Conservation (phyloP, 257 asterid genomes). For the Gentiana straminea region DNA sequence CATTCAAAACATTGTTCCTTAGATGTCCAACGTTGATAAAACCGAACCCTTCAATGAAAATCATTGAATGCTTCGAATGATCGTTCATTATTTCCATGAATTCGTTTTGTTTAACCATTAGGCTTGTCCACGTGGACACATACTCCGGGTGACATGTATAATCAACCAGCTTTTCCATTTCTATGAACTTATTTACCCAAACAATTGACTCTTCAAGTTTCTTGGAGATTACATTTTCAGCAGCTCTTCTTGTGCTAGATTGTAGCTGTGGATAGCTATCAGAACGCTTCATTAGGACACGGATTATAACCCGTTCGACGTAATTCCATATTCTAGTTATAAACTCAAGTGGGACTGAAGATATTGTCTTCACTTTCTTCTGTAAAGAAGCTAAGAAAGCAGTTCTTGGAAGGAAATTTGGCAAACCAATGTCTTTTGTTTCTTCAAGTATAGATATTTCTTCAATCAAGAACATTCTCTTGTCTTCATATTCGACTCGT, state of each 20-base stretch:
- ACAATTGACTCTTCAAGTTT: slow-evolving; percentile 14
- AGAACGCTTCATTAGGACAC: neutral
- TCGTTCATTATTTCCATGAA: slow-evolving; percentile 1
- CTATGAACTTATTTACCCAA: slow-evolving; percentile 15
- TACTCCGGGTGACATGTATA: no score
- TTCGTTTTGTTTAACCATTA: slow-evolving; percentile 2
- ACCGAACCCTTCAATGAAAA: slow-evolving; percentile 13
- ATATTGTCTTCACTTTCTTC: neutral
- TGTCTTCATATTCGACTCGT: neutral
- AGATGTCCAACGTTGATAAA: slow-evolving; percentile 10
- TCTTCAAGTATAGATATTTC: slow-evolving; percentile 11
- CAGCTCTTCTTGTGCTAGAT: neutral
- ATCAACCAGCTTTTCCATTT: slow-evolving; percentile 14
- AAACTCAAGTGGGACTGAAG: neutral
- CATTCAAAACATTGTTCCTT: neutral
- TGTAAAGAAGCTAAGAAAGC: neutral
- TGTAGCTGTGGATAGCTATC: slow-evolving; percentile 9
- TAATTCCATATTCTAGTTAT: neutral
- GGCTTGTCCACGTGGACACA: neutral
- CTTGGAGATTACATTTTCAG: slow-evolving; percentile 4
- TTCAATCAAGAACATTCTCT: neutral
- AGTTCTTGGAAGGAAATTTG: slow-evolving; percentile 6
- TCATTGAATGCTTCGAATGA: neutral
- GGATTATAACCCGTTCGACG: neutral
- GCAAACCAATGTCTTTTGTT: slow-evolving; percentile 9